Percentiles rank a stretch among this genome's conserved stretches.
These are phyloP conservation scores for Graphilbum fragrans DNA, from an alignment of 2,329 filamentous ascomycete species.

Conservation along the genomic window DNA sequence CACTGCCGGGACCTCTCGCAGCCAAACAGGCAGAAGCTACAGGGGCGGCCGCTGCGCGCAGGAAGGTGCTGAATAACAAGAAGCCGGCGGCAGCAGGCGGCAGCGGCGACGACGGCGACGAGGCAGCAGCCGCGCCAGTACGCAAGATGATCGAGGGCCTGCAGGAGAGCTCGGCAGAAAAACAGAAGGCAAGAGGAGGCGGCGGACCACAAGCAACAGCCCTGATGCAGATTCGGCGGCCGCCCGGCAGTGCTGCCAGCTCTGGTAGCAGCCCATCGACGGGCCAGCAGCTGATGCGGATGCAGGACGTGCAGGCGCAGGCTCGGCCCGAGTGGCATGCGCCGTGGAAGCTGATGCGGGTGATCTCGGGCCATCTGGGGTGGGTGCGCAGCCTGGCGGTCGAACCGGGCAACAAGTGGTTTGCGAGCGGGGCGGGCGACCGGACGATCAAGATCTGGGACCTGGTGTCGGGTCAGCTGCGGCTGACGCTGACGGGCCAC, in stretches of 20 bases:
- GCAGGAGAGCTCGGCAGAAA: conserved; percentile 24
- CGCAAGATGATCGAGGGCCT: conserved; percentile 58
- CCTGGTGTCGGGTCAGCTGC: conserved; percentile 72
- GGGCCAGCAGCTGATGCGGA: conserved; percentile 23
- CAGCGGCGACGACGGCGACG: conserved; percentile 14
- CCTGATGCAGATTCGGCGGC: conserved; percentile 21
- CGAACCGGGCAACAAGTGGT: conserved; percentile 96
- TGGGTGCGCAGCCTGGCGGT: conserved; percentile 88
- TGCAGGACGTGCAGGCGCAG: conserved; percentile 19
- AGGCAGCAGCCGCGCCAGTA: conserved; percentile 27
- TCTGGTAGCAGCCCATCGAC: conserved; percentile 13
- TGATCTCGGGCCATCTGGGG: conserved; percentile 90
- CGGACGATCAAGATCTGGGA: conserved; percentile 99
- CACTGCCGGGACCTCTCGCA: conserved; percentile 65
- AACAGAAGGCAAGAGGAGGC: conserved; percentile 6
- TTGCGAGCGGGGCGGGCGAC: conserved; percentile 89
- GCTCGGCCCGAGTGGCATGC: conserved; percentile 89
- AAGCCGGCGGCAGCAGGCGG: conserved; percentile 26
- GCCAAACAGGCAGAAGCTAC: conserved; percentile 61
- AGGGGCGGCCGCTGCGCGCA: conserved; percentile 34
- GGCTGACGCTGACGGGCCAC: conserved; percentile 81
- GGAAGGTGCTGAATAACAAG: conserved; percentile 34
- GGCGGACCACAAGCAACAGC: conserved; percentile 19
- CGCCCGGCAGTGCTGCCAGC: conserved; percentile 9
- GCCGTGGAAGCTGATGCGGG: conserved; percentile 96